Conservation (phyloP, 306 rosid genomes). For the Prunus kanzakura region DNA sequence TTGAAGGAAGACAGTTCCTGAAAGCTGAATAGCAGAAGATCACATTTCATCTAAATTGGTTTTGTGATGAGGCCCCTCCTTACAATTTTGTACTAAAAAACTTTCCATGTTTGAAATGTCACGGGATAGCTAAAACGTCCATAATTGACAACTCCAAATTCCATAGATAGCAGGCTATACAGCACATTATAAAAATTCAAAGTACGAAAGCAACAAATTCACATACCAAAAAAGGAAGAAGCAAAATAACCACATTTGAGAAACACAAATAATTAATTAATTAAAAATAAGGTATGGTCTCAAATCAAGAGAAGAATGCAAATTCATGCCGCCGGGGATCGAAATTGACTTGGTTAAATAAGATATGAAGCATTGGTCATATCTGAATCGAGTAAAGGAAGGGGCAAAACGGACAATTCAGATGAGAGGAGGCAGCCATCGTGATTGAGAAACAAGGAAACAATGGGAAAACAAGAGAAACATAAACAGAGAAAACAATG, state of each 20-base stretch:
- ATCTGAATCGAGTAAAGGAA: neutral
- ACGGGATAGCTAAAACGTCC: neutral
- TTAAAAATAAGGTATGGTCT: neutral
- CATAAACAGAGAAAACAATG: neutral
- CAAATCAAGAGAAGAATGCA: neutral
- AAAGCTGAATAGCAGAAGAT: neutral
- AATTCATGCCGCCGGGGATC: neutral
- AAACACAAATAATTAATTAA: neutral
- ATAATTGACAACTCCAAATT: neutral
- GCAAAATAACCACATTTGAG: neutral
- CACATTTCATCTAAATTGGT: neutral
- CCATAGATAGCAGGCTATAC: neutral
- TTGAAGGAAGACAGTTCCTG: neutral
- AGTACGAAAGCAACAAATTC: neutral
- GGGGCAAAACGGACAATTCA: constrained; percentile 22
- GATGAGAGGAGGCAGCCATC: neutral
- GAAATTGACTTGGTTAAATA: neutral
- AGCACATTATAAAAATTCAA: too few relatives aligned
- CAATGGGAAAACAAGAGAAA: constrained; percentile 8
- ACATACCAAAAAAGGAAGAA: neutral
- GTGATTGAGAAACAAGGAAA: constrained; percentile 5
- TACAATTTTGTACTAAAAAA: neutral
- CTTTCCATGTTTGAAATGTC: neutral
- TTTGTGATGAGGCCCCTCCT: neutral
- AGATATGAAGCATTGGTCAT: constrained; percentile 7